Evolutionary conservation across 1,284 basidiomycete species (phyloP).

Genomic region (Inonotus obliquus): DNA sequence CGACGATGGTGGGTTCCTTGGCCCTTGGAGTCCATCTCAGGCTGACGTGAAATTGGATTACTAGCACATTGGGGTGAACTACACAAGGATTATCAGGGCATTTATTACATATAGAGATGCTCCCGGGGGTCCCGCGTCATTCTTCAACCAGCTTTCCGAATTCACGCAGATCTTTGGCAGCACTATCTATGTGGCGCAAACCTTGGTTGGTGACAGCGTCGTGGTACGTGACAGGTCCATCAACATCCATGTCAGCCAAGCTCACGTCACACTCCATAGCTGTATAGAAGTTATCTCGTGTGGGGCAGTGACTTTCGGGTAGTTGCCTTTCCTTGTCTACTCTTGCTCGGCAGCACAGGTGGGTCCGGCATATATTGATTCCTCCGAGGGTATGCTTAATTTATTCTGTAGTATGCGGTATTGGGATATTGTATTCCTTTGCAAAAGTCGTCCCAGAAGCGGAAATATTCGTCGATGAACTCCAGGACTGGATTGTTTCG

Average conservation of each 20-base stretch:
- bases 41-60: not conserved
- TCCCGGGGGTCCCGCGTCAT: conserved; percentile 17
- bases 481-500: conserved; percentile 18
- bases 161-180: conserved; percentile 19
- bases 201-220: conserved; percentile 17
- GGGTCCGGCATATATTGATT: not conserved
- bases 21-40: too few relatives aligned
- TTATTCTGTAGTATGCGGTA: not conserved
- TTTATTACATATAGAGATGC: conserved; percentile 18
- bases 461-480: conserved; percentile 7
- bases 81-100: conserved; percentile 19
- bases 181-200: conserved; percentile 20
- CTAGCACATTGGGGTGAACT: conserved; percentile 21
- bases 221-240: conserved; percentile 7
- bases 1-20: conserved; percentile 8
- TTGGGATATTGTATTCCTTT: not conserved
- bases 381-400: not conserved
- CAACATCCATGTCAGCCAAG: not conserved
- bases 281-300: conserved; percentile 11
- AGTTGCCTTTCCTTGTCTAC: not conserved
- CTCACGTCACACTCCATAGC: not conserved
- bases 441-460: conserved; percentile 7
- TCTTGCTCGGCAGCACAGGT: conserved; percentile 5
- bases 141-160: conserved; percentile 19
- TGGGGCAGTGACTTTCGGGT: not conserved